phyloP scores from a whole-genome alignment of 2,329 filamentous ascomycete genomes.

The Hymenoscyphus repandus region DNA sequence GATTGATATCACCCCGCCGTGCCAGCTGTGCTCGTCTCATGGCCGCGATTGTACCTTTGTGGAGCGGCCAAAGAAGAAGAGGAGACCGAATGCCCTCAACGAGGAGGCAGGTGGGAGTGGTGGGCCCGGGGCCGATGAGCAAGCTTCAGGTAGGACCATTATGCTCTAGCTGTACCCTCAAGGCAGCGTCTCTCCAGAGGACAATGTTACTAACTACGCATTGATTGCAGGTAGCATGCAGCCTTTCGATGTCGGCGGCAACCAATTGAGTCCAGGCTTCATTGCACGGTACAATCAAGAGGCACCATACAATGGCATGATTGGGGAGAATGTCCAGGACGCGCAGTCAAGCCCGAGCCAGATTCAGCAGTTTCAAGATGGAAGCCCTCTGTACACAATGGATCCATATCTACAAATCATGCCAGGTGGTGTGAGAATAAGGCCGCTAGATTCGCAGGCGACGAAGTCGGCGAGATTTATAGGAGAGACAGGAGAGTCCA shows the following conservation, averaged over 20 bases:
- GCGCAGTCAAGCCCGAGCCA: slow-evolving; percentile 21
- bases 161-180: neutral
- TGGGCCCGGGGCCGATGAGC: neutral
- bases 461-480: slow-evolving; percentile 27
- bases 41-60: slow-evolving; percentile 41
- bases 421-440: slow-evolving; percentile 18
- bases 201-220: slow-evolving; percentile 1
- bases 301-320: slow-evolving; percentile 21
- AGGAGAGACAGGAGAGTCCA: slow-evolving; percentile 31
- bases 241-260: slow-evolving; percentile 20
- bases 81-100: slow-evolving; percentile 25
- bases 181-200: neutral
- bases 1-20: slow-evolving; percentile 37
- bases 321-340: slow-evolving; percentile 21
- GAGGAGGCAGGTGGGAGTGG: slow-evolving; percentile 16
- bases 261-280: slow-evolving; percentile 27
- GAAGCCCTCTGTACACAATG: slow-evolving; percentile 24
- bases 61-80: slow-evolving; percentile 34
- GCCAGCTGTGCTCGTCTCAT: slow-evolving; percentile 38
- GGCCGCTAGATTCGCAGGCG: slow-evolving; percentile 25
- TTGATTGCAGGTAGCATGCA: slow-evolving; percentile 19
- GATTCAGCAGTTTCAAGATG: slow-evolving; percentile 24
- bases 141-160: slow-evolving; percentile 18
- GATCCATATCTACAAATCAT: slow-evolving; percentile 26
- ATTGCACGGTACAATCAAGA: slow-evolving; percentile 26